phyloP scores from a whole-genome alignment of 164 flowering plant genomes.

The Macadamia tetraphylla region DNA sequence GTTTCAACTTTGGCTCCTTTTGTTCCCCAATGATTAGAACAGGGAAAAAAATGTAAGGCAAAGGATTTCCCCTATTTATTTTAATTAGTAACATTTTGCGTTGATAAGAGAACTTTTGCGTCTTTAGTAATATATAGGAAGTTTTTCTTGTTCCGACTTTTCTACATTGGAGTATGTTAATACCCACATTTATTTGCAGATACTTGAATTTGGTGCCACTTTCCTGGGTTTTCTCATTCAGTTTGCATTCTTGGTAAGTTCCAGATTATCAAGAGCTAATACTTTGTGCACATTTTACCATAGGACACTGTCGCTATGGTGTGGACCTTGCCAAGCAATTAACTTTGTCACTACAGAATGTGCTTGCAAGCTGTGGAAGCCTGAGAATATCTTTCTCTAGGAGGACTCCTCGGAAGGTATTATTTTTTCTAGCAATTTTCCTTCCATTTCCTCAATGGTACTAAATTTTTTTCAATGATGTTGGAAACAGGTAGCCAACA shows the following conservation, averaged over 20 bases:
- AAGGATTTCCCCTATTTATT: too few relatives aligned
- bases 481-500: slow-evolving; percentile 47
- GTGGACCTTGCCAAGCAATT: slow-evolving; percentile 79
- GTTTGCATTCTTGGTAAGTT: not conserved
- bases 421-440: not conserved
- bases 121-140: too few relatives aligned
- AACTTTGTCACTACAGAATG: slow-evolving; percentile 37
- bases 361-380: slow-evolving; percentile 83
- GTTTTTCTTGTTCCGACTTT: too few relatives aligned
- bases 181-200: not conserved
- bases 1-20: too few relatives aligned
- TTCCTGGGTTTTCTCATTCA: not conserved
- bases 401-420: slow-evolving; percentile 86
- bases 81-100: too few relatives aligned
- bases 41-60: too few relatives aligned
- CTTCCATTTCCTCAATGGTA: not conserved
- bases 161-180: too few relatives aligned
- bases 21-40: too few relatives aligned
- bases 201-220: not conserved
- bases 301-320: slow-evolving; percentile 83
- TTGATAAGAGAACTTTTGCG: too few relatives aligned
- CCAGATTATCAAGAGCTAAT: not conserved
- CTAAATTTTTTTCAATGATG: slow-evolving; percentile 3
- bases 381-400: slow-evolving; percentile 78
- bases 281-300: slow-evolving; percentile 2